phyloP scores from a whole-genome alignment of 2,329 filamentous ascomycete genomes.

The Talaromyces sp. region DNA sequence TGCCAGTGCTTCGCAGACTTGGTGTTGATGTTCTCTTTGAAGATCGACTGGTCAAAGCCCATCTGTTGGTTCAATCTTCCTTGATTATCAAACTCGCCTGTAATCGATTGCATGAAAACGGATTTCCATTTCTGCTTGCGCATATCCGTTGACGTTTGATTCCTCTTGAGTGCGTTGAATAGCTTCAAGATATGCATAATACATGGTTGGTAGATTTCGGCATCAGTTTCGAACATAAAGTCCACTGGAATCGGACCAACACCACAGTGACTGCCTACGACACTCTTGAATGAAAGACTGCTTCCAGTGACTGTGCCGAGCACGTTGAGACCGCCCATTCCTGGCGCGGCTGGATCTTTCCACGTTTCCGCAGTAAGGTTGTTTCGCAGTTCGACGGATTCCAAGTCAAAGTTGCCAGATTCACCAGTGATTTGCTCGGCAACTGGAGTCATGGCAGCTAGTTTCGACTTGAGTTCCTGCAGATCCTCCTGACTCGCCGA shows the following conservation, averaged over 20 bases:
- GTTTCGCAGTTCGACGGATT: slow-evolving; percentile 9
- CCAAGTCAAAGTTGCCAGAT: slow-evolving; percentile 19
- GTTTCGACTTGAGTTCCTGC: slow-evolving; percentile 22
- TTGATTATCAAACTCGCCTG: slow-evolving; percentile 30
- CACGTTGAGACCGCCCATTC: slow-evolving; percentile 32
- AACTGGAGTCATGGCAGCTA: slow-evolving; percentile 28
- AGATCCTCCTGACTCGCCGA: slow-evolving; percentile 17
- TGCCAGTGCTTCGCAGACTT: slow-evolving; percentile 32
- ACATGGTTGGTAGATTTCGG: slow-evolving; percentile 32
- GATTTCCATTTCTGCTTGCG: slow-evolving; percentile 30
- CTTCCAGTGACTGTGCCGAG: slow-evolving; percentile 30
- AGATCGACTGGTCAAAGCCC: slow-evolving; percentile 33
- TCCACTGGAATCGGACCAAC: slow-evolving; percentile 29
- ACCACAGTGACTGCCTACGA: slow-evolving; percentile 31
- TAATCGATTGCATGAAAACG: slow-evolving; percentile 32
- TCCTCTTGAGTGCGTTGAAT: slow-evolving; percentile 28
- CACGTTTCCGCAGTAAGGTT: slow-evolving; percentile 19
- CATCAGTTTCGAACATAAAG: slow-evolving; percentile 29
- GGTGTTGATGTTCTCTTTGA: slow-evolving; percentile 29
- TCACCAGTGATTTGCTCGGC: slow-evolving; percentile 32
- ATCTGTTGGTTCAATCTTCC: slow-evolving; percentile 31
- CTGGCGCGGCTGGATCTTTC: slow-evolving; percentile 23
- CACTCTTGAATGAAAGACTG: slow-evolving; percentile 33
- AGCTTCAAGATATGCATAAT: slow-evolving; percentile 31
- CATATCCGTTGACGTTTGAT: slow-evolving; percentile 13